Evolutionary conservation across 2,329 filamentous ascomycete genomes (phyloP).

Genomic region (Epicoccum nigrum): DNA sequence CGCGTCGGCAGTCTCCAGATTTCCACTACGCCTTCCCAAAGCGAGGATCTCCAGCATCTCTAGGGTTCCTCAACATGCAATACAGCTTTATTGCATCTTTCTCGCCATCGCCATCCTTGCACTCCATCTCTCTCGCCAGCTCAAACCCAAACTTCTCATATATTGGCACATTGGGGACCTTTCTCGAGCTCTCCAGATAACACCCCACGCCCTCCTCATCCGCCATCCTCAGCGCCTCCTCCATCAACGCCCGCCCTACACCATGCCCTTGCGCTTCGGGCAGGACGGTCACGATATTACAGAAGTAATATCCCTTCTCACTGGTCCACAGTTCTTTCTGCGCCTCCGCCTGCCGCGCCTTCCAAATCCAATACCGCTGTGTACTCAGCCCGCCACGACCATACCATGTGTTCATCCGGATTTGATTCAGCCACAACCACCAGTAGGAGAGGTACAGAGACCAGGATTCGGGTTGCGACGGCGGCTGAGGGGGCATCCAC

Average conservation of each 20-base stretch:
- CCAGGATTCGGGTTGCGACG: slow-evolving; percentile 62
- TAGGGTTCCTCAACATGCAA: slow-evolving; percentile 52
- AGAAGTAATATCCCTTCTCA: slow-evolving; percentile 73
- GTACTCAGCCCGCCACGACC: slow-evolving; percentile 72
- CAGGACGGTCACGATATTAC: slow-evolving; percentile 74
- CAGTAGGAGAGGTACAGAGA: slow-evolving; percentile 67
- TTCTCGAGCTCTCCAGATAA: slow-evolving; percentile 73
- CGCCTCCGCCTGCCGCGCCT: slow-evolving; percentile 66
- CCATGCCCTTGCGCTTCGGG: slow-evolving; percentile 70
- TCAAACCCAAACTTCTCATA: slow-evolving; percentile 73
- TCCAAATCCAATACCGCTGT: slow-evolving; percentile 76
- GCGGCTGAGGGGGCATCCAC: slow-evolving; percentile 68
- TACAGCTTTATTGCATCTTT: slow-evolving; percentile 50
- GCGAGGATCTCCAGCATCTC: slow-evolving; percentile 2
- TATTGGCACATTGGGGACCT: slow-evolving; percentile 71
- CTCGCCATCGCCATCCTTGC: slow-evolving; percentile 66
- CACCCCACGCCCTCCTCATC: slow-evolving; percentile 69
- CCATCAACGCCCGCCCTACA: slow-evolving; percentile 68
- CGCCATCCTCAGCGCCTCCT: slow-evolving; percentile 66
- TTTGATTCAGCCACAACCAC: slow-evolving; percentile 69
- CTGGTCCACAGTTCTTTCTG: slow-evolving; percentile 70
- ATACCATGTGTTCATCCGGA: slow-evolving; percentile 70
- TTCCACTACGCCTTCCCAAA: slow-evolving; percentile 7
- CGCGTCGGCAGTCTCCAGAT: not conserved
- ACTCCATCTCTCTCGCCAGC: slow-evolving; percentile 68